phyloP scores from a whole-genome alignment of 306 rosid species.

The Fragaria nilgerrensis region DNA sequence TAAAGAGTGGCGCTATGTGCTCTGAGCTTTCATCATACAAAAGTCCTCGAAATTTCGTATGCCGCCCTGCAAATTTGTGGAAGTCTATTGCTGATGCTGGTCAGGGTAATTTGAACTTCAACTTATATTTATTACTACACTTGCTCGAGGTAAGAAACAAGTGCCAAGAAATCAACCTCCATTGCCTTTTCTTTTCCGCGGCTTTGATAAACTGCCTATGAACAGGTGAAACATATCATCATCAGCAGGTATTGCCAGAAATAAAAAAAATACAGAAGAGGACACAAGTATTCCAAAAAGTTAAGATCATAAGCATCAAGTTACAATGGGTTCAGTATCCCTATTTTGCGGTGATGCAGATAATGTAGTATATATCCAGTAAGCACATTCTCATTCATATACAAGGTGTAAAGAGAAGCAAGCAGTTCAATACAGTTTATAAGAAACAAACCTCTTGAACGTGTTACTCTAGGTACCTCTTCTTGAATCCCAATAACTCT shows the following conservation, averaged over 20 bases:
- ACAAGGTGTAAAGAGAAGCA: not conserved
- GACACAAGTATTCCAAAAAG: not conserved
- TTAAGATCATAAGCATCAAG: not conserved
- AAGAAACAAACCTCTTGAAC: slow-evolving; percentile 38
- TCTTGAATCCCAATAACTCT: slow-evolving; percentile 50
- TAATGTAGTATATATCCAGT: not conserved
- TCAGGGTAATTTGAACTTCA: not conserved
- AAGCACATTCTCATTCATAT: not conserved
- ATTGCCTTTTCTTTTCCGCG: slow-evolving; percentile 21
- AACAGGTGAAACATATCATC: slow-evolving; percentile 10
- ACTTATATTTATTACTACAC: not conserved
- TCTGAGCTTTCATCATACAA: not conserved
- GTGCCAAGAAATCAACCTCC: not conserved
- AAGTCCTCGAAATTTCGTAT: not conserved
- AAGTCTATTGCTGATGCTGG: not conserved
- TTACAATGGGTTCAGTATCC: not conserved
- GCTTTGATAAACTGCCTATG: slow-evolving; percentile 26
- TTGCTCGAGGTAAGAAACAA: not conserved
- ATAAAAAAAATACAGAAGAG: not conserved
- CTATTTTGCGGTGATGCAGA: not conserved
- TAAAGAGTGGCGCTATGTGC: not conserved
- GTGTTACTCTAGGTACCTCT: slow-evolving; percentile 24
- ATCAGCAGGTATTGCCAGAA: not conserved
- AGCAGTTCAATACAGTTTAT: slow-evolving; percentile 9
- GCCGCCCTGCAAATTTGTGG: not conserved